Base-by-base conservation (phyloP, 176 grass and related monocot species). In the Oryza brachyantha region DNA sequence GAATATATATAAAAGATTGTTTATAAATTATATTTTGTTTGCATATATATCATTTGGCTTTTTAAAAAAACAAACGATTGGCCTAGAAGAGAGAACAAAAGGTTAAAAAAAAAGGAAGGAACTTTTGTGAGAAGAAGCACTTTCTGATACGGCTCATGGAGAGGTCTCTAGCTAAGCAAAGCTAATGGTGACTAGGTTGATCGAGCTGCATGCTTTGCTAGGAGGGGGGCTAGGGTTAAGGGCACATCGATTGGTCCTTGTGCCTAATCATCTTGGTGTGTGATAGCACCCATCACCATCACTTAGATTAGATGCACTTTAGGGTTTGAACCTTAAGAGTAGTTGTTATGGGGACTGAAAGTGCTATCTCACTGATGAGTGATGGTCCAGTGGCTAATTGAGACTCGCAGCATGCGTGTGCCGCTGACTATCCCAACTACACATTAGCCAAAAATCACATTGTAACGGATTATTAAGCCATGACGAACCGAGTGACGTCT, bases 251-350 rank as follows among this genome's bases (percentile, higher is more conserved):
- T 63, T 76, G 64, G 78, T 13, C 64, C 31, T 70, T 24, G n/a
- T 3, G 52, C 7, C 21, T 45, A 62, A 62, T 79, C 74, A 41
- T 74, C 70, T 27, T 26, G 37, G 24, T 74, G 67, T 77, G 59
- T 40, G 10, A 31, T 77, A 22, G 39, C 38, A 28, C 22, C 74
- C 48, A 55, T 83, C 86, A 24, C 48, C 29, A 73, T 83, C 80
- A 73, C 68, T 41, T 79, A 39, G 68, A 83, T 83, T 52, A 86
- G 78, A 82, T 77, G 37, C 85, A 24, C 83, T 80, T 87, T 83
- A 73, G 66, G 34, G 46, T 71, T 86, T 66, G 66, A 25, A 59
- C 60, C 57, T 41, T 65, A 52, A 52, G 48, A 21, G 24, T 70
- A 29, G 60, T 48, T 73, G 79, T 34, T 46, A 71, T 83, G 68